phyloP scores from a whole-genome alignment of 495 filamentous ascomycete species.

The Penicillium soppii region DNA sequence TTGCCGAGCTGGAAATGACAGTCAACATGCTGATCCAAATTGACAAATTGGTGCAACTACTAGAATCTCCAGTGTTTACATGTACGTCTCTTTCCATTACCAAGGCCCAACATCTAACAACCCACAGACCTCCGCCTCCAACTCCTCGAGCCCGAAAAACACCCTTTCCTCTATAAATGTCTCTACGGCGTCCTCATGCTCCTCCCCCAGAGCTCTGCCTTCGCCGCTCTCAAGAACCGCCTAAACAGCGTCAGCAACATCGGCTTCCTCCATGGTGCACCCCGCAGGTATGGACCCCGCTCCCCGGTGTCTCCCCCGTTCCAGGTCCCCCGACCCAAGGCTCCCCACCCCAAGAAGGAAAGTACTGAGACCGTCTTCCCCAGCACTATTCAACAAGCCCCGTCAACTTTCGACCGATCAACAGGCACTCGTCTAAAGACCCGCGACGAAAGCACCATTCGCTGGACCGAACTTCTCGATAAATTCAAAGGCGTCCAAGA shows the following conservation, averaged over 20 bases:
- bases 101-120: background rate
- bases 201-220: conserved; percentile 93
- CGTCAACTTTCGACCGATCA: conserved; percentile 62
- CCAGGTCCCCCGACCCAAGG: no score
- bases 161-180: conserved; percentile 96
- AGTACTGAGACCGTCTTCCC: conserved; percentile 12
- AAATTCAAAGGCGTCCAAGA: conserved; percentile 93
- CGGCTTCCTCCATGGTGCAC: conserved; percentile 85
- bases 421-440: conserved; percentile 70
- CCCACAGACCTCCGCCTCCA: conserved; percentile 83
- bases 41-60: conserved; percentile 95
- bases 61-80: conserved; percentile 97
- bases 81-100: conserved; percentile 51
- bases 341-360: background rate
- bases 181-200: conserved; percentile 98
- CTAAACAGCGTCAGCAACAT: conserved; percentile 96
- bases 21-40: conserved; percentile 99
- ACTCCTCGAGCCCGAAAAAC: conserved; percentile 95
- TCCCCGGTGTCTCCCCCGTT: background rate
- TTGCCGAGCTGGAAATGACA: conserved; percentile 98
- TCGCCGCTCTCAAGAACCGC: conserved; percentile 94
- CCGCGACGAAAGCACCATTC: conserved; percentile 78
- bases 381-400: conserved; percentile 15
- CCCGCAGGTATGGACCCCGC: conserved; percentile 67
- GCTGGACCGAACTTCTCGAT: conserved; percentile 93